Percentiles rank a stretch among this genome's conserved stretches.
Conservation (phyloP, 2,329 filamentous ascomycete genomes). For the Venturia oleaginea region DNA sequence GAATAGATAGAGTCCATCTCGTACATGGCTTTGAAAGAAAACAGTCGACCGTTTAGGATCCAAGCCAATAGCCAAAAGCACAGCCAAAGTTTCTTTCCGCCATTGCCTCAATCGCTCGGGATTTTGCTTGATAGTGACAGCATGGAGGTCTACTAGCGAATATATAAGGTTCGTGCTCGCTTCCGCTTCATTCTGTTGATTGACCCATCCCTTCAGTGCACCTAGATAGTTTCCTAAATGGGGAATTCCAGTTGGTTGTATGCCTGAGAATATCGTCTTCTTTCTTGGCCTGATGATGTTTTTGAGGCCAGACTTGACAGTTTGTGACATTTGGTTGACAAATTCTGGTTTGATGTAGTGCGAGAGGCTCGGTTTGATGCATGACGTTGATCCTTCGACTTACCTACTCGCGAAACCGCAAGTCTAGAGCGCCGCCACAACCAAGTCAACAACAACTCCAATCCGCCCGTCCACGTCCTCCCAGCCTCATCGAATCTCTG, state of each 20-base stretch:
- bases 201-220: constrained; percentile 77
- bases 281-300: neutral
- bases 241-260: constrained; percentile 89
- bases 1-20: constrained; percentile 20
- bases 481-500: neutral
- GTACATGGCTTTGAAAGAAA: constrained; percentile 72
- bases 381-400: constrained; percentile 12
- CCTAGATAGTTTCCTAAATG: constrained; percentile 95
- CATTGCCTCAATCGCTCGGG: constrained; percentile 51
- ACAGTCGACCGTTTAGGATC: constrained; percentile 67
- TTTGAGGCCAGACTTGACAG: neutral
- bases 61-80: constrained; percentile 74
- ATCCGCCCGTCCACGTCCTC: neutral
- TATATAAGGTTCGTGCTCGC: constrained; percentile 59
- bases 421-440: neutral
- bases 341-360: neutral
- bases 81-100: constrained; percentile 68
- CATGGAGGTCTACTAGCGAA: constrained; percentile 88
- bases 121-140: constrained; percentile 71
- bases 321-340: neutral
- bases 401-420: constrained; percentile 10
- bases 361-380: neutral
- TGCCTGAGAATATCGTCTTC: constrained; percentile 70
- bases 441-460: neutral
- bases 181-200: constrained; percentile 58